phyloP scores from a whole-genome alignment of 768 basidiomycete species.

The Cystoderma amianthinum region DNA sequence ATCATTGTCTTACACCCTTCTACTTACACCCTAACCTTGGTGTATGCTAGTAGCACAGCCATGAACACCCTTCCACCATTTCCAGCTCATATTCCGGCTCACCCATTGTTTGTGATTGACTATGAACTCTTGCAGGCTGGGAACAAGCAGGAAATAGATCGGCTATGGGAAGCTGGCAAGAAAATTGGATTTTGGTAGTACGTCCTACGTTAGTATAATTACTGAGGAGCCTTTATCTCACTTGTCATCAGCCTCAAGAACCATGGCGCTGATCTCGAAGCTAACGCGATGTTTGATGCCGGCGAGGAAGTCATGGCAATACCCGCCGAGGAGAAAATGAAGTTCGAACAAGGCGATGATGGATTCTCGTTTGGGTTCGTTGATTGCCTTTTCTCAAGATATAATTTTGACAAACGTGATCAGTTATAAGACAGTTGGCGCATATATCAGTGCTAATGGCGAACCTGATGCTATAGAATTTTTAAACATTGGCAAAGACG shows the following conservation, averaged over 20 bases:
- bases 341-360: conserved; percentile 47
- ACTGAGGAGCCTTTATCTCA: not conserved
- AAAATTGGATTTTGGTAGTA: conserved; percentile 64
- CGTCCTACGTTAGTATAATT: conserved; percentile 9
- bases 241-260: conserved; percentile 39
- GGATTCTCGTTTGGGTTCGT: conserved; percentile 32
- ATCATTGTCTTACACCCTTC: no score
- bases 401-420: no score
- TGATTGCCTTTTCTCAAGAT: no score
- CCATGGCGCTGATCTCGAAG: conserved; percentile 42
- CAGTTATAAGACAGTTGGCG: conserved; percentile 58
- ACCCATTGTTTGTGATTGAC: conserved; percentile 50
- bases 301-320: conserved; percentile 46
- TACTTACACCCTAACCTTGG: no score
- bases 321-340: conserved; percentile 48
- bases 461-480: conserved; percentile 53
- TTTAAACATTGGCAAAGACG: conserved; percentile 64
- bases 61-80: conserved; percentile 28
- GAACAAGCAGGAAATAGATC: conserved; percentile 35
- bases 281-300: conserved; percentile 45
- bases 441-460: conserved; percentile 57
- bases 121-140: conserved; percentile 36
- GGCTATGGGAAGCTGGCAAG: conserved; percentile 50
- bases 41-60: conserved; percentile 4
- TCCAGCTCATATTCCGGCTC: conserved; percentile 43